Base-by-base conservation (phyloP, 805 yeast genomes). In the Starmerella floricola region DNA sequence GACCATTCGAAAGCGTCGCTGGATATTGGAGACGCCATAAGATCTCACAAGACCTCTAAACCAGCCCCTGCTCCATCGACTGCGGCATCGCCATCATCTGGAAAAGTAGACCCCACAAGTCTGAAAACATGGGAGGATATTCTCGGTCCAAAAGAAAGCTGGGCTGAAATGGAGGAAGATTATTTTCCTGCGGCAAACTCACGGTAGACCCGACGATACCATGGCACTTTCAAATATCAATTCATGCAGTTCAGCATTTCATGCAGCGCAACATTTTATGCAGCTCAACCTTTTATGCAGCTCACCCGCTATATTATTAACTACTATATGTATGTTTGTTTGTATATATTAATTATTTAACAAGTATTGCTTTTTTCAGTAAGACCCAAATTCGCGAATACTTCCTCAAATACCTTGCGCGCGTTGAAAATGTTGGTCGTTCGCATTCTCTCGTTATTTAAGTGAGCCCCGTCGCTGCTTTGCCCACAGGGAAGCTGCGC, bases 401-500 rank as follows among this genome's bases (percentile, higher is more conserved):
- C 45, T 11, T 40, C 36, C 39, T 44, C 49, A 34, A 66, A 58
- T 10, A 88, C 78, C 24, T 67, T 69, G 45, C 86, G 73, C 46
- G 88, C 71, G 45, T 79, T 83, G 55, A 78, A 75, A 54, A 87
- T 67, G 56, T 88, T 88, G 30, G 77, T 66, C 19, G 88, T 74
- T 42, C 97, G 66, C 36, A 88, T 60, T 48, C 91, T 72, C 62
- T 88, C 98, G 56, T 91, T 80, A 55, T 79, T 76, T 53, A 88
- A 70, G 65, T 88, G 98, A 1, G 96, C 97, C 55, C 85, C 84
- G 59, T 91, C 97, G 33, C 91, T 76, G 1, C 88, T 73, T 63
- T 88, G 98, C 0, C 97, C 98, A 56, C 96, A 85, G 2, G 98
- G 97, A 27, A 91, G 73, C 60, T 91, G 97, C 0, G 88, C 93